A percentile compares a stretch with the other conserved stretches of the same genome.
These are phyloP conservation scores for Carex arenaria DNA, from an alignment of 202 grass and related monocot species.

Conservation along the genomic window DNA sequence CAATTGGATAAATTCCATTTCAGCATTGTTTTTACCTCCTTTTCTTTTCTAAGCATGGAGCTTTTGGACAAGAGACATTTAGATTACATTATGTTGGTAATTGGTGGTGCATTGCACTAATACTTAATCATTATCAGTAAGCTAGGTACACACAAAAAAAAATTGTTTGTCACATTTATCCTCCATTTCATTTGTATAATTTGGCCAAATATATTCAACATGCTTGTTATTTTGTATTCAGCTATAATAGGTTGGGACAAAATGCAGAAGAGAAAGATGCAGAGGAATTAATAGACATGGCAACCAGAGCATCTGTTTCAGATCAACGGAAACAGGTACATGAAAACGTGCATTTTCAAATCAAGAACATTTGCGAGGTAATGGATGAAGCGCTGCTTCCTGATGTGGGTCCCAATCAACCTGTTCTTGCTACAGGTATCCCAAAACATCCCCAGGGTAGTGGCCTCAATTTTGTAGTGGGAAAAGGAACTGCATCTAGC, in stretches of 20 bases:
- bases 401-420: slow-evolving; percentile 22
- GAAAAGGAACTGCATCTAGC: slow-evolving; percentile 33
- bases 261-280: slow-evolving; percentile 73
- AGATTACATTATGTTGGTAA: background rate
- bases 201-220: background rate
- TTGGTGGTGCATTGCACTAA: background rate
- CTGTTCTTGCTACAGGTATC: slow-evolving; percentile 22
- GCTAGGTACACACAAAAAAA: background rate
- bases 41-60: background rate
- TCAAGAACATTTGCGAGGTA: slow-evolving; percentile 42
- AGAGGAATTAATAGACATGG: slow-evolving; percentile 81
- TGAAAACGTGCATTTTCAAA: slow-evolving; percentile 78
- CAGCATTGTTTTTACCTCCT: background rate
- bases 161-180: background rate
- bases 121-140: slow-evolving; percentile 3
- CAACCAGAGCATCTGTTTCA: slow-evolving; percentile 62
- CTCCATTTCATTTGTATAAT: background rate
- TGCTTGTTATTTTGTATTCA: slow-evolving; percentile 34
- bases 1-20: slow-evolving; percentile 18
- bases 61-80: background rate
- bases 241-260: slow-evolving; percentile 71
- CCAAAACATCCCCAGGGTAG: slow-evolving; percentile 36
- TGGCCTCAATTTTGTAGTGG: slow-evolving; percentile 74
- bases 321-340: slow-evolving; percentile 90
- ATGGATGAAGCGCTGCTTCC: slow-evolving; percentile 67